phyloP scores from a whole-genome alignment of 805 yeast species.

The Yarrowia yakushimensis region DNA sequence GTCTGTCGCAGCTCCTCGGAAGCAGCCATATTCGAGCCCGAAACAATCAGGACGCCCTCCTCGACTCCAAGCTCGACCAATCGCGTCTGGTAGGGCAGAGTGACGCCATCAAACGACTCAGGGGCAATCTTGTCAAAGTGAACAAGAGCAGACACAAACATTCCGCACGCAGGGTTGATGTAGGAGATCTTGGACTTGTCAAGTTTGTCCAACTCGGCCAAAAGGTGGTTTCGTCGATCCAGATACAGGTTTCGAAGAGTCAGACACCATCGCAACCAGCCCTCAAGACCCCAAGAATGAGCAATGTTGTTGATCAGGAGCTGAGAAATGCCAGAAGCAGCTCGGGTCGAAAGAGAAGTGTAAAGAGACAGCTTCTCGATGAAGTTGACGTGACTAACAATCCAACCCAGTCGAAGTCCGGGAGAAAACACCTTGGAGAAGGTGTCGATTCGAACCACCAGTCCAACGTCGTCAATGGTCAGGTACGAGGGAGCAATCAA shows the following conservation, averaged over 20 bases:
- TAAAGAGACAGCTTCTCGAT: constrained; percentile 42
- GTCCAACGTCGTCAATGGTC: constrained; percentile 69
- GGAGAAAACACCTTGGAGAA: constrained; percentile 78
- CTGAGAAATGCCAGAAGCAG: constrained; percentile 2
- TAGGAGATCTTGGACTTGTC: constrained; percentile 35
- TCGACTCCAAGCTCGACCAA: constrained; percentile 2
- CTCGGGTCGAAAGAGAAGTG: constrained; percentile 10
- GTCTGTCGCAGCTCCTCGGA: not conserved
- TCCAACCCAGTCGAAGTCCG: constrained; percentile 71
- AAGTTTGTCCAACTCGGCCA: not conserved
- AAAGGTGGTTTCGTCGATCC: not conserved
- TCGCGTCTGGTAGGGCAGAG: not conserved
- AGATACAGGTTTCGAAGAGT: constrained; percentile 12
- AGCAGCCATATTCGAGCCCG: constrained; percentile 20
- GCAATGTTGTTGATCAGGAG: constrained; percentile 16
- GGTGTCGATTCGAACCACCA: constrained; percentile 74
- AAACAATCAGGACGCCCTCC: constrained; percentile 15
- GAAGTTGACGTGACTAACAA: constrained; percentile 58
- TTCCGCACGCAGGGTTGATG: constrained; percentile 49
- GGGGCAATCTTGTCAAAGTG: constrained; percentile 10
- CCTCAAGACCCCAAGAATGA: constrained; percentile 17
- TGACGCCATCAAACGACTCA: not conserved
- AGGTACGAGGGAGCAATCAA: constrained; percentile 61
- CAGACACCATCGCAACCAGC: constrained; percentile 1
- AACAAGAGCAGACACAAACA: constrained; percentile 38